These are phyloP conservation scores for Eucalyptus pauciflora DNA, from an alignment of 345 rosid species.

Conservation along the genomic window DNA sequence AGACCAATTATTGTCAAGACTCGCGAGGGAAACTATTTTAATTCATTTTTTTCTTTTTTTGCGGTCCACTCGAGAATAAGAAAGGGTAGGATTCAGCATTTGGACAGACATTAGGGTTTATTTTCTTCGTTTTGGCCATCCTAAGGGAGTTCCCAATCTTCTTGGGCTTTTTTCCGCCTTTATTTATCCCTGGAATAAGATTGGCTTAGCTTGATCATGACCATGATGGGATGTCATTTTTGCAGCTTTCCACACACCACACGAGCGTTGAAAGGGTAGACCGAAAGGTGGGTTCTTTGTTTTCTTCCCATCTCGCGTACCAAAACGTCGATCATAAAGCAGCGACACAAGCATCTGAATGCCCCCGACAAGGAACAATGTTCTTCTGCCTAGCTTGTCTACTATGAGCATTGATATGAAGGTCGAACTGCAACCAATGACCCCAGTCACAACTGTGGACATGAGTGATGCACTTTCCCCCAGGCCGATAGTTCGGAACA, in stretches of 20 bases:
- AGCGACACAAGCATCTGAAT: background rate
- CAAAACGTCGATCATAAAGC: background rate
- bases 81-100: background rate
- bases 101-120: background rate
- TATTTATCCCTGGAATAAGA: background rate
- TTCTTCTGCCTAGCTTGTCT: conserved; percentile 43
- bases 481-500: conserved; percentile 53
- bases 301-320: background rate
- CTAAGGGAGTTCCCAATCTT: background rate
- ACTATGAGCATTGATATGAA: conserved; percentile 43
- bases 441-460: conserved; percentile 39
- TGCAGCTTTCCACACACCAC: background rate
- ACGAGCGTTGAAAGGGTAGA: background rate
- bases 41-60: background rate
- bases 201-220: background rate
- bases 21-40: background rate
- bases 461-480: conserved; percentile 46
- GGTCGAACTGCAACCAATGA: conserved; percentile 26
- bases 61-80: background rate
- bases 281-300: background rate
- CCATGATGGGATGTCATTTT: background rate
- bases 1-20: background rate
- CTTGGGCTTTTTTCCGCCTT: background rate
- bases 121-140: background rate
- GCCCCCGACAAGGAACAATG: conserved; percentile 40